Base-by-base conservation (phyloP, 495 filamentous ascomycete genomes). In the Daldinia bambusicola region DNA sequence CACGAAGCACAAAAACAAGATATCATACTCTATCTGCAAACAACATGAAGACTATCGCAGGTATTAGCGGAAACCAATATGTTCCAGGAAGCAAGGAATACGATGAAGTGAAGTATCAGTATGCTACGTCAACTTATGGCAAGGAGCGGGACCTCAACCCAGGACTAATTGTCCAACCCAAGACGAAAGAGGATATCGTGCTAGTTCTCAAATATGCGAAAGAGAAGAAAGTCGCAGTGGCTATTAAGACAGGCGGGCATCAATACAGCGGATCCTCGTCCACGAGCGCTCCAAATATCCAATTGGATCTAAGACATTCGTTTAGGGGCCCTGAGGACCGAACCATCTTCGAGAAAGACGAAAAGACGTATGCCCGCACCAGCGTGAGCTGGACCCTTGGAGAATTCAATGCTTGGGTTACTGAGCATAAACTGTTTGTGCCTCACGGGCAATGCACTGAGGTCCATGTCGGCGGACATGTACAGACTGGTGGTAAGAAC, bases 381-480 rank as follows among this genome's bases (percentile, higher is more conserved):
- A 81, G 80, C 43, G 79, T 82, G 36, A 82, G 80, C 69, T 80
- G 77, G 75, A 77, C 69, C 36, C 67, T 82, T 7, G 75, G 74
- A 4, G 78, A 78, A 34, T 79, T 82, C 66, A 79, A 79, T 51
- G 70, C 61, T 8, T 82, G 69, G 71, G 67, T 79, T 9, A 67
- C 72, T 7, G 52, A 78, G 30, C 67, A 82, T 55, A 74, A 76
- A 32, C 50, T 77, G 9, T 83, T 83, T 57, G 77, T 83, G 13
- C 81, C 81, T 12, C 78, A 80, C 32, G 81, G 81, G 55, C 80
- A 84, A 57, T 84, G 81, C 55, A 75, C 67, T 13, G 65, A 79
- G 57, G 81, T 84, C 14, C 76, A 77, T 63, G 67, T 84, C 12
- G 81, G 81, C 10, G 81, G 81, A 36, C 81, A 84, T 58, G 77